A percentile compares a stretch with the other conserved stretches of the same genome.
phyloP scores from a whole-genome alignment of 129 eudicot species.

The Tagetes erecta region DNA sequence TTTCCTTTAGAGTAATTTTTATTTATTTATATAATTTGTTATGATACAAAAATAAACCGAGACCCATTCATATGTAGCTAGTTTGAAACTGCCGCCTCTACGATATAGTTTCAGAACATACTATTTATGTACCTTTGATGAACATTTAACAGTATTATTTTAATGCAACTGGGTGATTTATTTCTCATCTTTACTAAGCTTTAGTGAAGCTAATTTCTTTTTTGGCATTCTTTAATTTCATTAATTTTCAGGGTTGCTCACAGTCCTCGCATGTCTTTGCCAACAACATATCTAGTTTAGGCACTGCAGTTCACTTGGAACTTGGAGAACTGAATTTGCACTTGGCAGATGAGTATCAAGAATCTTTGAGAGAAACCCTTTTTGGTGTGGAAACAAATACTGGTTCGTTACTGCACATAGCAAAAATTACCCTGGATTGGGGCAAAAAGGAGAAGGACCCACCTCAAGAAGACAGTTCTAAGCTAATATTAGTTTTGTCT shows the following conservation, averaged over 20 bases:
- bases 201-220: conserved; percentile 8
- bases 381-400: conserved; percentile 91
- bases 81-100: background rate
- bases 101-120: background rate
- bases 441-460: conserved; percentile 81
- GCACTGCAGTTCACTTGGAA: conserved; percentile 83
- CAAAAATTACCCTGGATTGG: conserved; percentile 83
- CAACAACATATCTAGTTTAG: conserved; percentile 83
- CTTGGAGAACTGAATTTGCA: conserved; percentile 92
- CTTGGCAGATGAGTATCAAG: conserved; percentile 97
- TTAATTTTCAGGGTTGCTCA: conserved; percentile 78
- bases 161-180: conserved; percentile 4
- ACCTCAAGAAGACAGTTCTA: conserved; percentile 55
- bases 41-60: background rate
- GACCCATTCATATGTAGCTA: background rate
- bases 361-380: conserved; percentile 75
- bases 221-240: conserved; percentile 21
- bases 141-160: background rate
- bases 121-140: conserved; percentile 11
- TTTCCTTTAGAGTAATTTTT: background rate
- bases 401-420: conserved; percentile 77
- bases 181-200: conserved; percentile 18
- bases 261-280: conserved; percentile 96
- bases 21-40: background rate
- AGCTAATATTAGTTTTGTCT: conserved; percentile 57